phyloP scores from a whole-genome alignment of 2,329 filamentous ascomycete species.

The Cordyceps militaris region DNA sequence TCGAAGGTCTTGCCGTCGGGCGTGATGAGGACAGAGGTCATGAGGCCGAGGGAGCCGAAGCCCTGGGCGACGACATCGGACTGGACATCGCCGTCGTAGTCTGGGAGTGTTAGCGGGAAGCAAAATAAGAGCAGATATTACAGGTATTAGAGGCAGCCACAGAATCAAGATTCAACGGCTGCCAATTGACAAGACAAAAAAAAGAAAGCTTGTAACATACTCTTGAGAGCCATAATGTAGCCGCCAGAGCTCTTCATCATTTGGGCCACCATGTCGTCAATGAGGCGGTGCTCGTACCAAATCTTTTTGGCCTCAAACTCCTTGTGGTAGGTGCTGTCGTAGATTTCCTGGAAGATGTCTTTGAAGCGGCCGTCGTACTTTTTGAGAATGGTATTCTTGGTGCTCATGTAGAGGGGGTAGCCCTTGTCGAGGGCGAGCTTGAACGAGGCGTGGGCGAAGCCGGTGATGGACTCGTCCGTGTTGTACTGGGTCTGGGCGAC shows the following conservation, averaged over 20 bases:
- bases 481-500: slow-evolving; percentile 97
- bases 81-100: slow-evolving; percentile 98
- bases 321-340: slow-evolving; percentile 77
- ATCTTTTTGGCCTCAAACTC: slow-evolving; percentile 87
- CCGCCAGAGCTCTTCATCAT: slow-evolving; percentile 99
- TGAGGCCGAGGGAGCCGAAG: slow-evolving; percentile 94
- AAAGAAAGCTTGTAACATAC: slow-evolving; percentile 42
- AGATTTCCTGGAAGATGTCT: slow-evolving; percentile 98
- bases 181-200: background rate
- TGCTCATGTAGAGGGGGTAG: slow-evolving; percentile 98
- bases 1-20: slow-evolving; percentile 96
- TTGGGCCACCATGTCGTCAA: slow-evolving; percentile 99
- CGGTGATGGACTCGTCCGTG: slow-evolving; percentile 88
- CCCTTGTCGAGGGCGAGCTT: slow-evolving; percentile 85
- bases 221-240: slow-evolving; percentile 97
- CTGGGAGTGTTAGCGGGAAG: slow-evolving; percentile 36
- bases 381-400: slow-evolving; percentile 99
- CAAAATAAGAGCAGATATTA: background rate
- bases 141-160: background rate
- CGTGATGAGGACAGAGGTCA: slow-evolving; percentile 96
- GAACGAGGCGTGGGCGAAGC: slow-evolving; percentile 94
- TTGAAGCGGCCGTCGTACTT: slow-evolving; percentile 98
- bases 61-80: slow-evolving; percentile 97
- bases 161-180: no score
- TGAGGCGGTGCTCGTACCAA: slow-evolving; percentile 99